Conservation (phyloP, 2,329 filamentous ascomycete genomes). For the Sporothrix brunneoviolacea region DNA sequence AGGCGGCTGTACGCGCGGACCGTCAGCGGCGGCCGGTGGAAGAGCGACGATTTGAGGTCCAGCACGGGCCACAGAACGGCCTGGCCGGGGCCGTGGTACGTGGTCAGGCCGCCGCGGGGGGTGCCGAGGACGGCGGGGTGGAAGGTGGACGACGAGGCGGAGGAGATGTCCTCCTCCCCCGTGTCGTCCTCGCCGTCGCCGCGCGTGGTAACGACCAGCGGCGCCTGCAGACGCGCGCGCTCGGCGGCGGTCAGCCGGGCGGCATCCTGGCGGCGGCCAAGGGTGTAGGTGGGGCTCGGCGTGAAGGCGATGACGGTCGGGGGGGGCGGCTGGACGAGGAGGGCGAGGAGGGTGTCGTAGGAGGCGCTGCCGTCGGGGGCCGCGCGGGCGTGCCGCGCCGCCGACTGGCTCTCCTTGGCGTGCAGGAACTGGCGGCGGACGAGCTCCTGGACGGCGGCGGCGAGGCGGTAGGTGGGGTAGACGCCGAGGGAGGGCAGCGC, state of each 20-base stretch:
- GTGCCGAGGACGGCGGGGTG: conserved; percentile 62
- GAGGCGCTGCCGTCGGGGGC: background rate
- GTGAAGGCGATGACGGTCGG: conserved; percentile 78
- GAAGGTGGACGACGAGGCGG: too few relatives aligned
- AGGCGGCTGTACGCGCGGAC: conserved; percentile 71
- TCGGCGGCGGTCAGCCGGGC: conserved; percentile 41
- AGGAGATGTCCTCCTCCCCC: conserved; percentile 19
- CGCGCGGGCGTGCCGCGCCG: too few relatives aligned
- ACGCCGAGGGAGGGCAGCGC: conserved; percentile 20
- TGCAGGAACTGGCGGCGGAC: conserved; percentile 47
- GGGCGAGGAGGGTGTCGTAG: conserved; percentile 8
- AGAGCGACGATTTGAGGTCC: conserved; percentile 55
- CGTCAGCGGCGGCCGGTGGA: conserved; percentile 46
- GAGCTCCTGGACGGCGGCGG: conserved; percentile 31
- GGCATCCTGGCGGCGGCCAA: conserved; percentile 68
- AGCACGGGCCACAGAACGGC: conserved; percentile 86
- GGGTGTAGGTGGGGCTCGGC: conserved; percentile 77
- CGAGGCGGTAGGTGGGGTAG: conserved; percentile 32
- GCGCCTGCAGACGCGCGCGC: conserved; percentile 35
- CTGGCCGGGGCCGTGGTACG: conserved; percentile 93
- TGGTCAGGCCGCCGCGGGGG: conserved; percentile 81
- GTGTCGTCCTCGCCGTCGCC: conserved; percentile 19
- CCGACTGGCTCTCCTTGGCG: conserved; percentile 41
- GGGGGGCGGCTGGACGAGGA: conserved; percentile 37
- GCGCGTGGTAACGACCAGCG: conserved; percentile 29